Base-by-base conservation (phyloP, 208 protist species). In the Acanthamoeba quina region DNA sequence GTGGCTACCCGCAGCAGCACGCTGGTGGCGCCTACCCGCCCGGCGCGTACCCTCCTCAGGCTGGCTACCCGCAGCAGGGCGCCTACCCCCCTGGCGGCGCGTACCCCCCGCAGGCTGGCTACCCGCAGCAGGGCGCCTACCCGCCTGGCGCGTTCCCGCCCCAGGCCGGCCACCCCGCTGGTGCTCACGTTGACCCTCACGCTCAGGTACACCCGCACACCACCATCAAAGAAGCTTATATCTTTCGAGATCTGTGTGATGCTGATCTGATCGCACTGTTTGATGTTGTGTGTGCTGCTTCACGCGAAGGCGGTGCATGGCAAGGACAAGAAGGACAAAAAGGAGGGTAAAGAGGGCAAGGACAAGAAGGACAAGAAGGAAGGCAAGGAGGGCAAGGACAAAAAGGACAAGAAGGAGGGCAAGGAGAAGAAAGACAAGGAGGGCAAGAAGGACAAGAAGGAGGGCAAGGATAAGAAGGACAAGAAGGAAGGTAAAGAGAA, bases 401-500 rank as follows among this genome's bases (percentile, higher is more conserved):
- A 17, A 17, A 70, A 70, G 64, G 29, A 70, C 64, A 70, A 70
- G 64, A 64, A 64, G 58, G 64, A 70, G 7, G 24, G 24, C 21
- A 66, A 66, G 24, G 29, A 70, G 64, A n/a, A n/a, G 24, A n/a
- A 64, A n/a, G n/a, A 37, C n/a, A 70, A 70, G n/a, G 29, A 70
- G 60, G 60, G 24, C 29, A 70, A 70, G 29, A 70, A 70, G 64
- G 64, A 70, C 6, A 70, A 70, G 64, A 70, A 70, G 64, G 64
- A 37, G 10, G 64, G 64, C 29, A 70, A 70, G 10, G 64, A 70
- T 1, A 17, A 64, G 58, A 64, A 64, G 58, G 58, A 64, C 19
- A 70, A 70, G 64, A 70, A 70, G 64, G 64, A 70, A 37, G 64
- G 64, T 10, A 70, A 70, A 9, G 64, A 70, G 64, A 70, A 70